Evolutionary conservation across 148 eudicot genomes (phyloP).

Genomic region (Rhododendron kiyosumense): DNA sequence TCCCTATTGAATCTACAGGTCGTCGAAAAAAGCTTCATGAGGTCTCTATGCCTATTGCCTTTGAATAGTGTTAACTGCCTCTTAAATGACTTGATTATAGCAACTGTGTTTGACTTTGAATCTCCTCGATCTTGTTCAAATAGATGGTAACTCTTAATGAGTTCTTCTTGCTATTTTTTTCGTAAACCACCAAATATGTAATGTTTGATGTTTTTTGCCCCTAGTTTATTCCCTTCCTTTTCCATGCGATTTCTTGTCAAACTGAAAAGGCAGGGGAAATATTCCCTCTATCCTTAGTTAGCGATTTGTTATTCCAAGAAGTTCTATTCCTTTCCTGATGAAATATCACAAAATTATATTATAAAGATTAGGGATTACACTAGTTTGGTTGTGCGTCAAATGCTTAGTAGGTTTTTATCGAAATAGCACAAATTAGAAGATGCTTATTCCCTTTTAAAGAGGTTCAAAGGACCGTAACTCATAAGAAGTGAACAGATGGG

Average conservation of each 20-base stretch:
- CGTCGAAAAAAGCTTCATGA: conserved; percentile 65
- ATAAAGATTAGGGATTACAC: background rate
- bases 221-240: background rate
- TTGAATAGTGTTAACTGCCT: background rate
- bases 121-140: background rate
- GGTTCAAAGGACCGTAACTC: background rate
- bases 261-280: background rate
- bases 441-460: background rate
- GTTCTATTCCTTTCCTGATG: background rate
- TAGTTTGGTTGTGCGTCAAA: background rate
- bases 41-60: conserved; percentile 22
- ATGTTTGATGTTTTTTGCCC: background rate
- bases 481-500: background rate
- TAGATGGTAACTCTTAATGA: background rate
- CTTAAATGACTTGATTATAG: background rate
- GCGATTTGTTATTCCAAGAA: background rate
- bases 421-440: background rate
- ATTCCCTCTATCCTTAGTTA: background rate
- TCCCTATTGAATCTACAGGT: conserved; percentile 69
- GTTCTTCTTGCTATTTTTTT: background rate
- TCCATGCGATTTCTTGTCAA: background rate
- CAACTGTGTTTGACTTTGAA: background rate
- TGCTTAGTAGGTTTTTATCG: background rate
- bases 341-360: background rate
- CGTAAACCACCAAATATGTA: background rate